Percentiles rank a stretch among this genome's conserved stretches.
Conservation (phyloP, 129 eudicot genomes). For the Glebionis coronaria region DNA sequence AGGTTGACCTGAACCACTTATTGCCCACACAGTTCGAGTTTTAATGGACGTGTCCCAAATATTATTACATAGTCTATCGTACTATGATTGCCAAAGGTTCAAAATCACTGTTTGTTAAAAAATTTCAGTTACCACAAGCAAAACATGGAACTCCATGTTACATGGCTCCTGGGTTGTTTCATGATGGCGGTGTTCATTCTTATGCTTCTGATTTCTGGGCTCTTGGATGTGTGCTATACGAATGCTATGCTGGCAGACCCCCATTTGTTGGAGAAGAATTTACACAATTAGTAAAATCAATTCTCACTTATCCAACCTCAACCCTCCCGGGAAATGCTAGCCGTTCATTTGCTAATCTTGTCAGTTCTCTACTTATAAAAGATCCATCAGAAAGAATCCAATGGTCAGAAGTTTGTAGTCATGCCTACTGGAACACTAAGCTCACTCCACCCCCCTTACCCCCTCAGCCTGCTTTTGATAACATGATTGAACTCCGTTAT, state of each 20-base stretch:
- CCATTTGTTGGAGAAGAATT: too few species aligned
- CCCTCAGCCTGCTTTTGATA: constrained; percentile 82
- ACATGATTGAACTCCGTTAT: constrained; percentile 64
- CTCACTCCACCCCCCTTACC: constrained; percentile 56
- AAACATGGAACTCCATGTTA: constrained; percentile 97
- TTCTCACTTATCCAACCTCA: too few species aligned
- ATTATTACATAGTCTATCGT: too few species aligned
- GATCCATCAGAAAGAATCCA: constrained; percentile 92
- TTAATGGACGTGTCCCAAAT: too few species aligned
- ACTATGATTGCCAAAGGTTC: not conserved
- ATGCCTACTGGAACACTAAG: too few species aligned
- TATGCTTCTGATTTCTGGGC: constrained; percentile 99
- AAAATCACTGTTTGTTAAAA: constrained; percentile 1
- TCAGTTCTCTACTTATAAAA: constrained; percentile 76
- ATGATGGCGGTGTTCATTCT: constrained; percentile 96
- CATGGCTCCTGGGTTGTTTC: constrained; percentile 98
- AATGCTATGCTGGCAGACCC: constrained; percentile 77
- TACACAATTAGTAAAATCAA: too few species aligned
- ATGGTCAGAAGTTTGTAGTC: constrained; percentile 80
- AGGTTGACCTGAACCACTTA: not conserved
- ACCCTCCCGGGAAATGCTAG: too few species aligned
- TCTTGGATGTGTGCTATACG: too few species aligned
- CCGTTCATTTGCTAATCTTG: constrained; percentile 74
- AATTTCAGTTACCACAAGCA: constrained; percentile 88
- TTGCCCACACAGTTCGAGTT: too few species aligned